phyloP scores from a whole-genome alignment of 2,329 filamentous ascomycete genomes.

The Aureobasidium sp. region DNA sequence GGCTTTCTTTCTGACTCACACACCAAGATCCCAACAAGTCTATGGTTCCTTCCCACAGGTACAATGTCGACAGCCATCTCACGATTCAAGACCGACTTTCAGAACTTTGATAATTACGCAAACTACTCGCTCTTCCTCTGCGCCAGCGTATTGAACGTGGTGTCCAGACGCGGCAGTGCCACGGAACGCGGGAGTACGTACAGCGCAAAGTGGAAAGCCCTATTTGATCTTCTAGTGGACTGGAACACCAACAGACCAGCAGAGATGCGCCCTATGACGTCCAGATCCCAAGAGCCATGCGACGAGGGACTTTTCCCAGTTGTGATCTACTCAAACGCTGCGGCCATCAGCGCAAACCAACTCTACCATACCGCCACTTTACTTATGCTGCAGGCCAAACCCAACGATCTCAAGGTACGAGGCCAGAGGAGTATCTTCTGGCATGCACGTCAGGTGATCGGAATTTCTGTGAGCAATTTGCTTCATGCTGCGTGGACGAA shows the following conservation, averaged over 20 bases:
- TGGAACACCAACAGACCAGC: constrained; percentile 26
- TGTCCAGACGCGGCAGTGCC: not conserved
- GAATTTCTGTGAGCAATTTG: constrained; percentile 37
- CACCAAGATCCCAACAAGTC: constrained; percentile 17
- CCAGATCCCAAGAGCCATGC: constrained; percentile 17
- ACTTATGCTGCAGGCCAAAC: constrained; percentile 43
- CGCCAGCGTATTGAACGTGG: constrained; percentile 33
- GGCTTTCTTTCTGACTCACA: constrained; percentile 46
- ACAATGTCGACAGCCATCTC: constrained; percentile 7
- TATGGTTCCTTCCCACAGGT: constrained; percentile 7
- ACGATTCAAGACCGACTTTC: constrained; percentile 4
- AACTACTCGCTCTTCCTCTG: constrained; percentile 52
- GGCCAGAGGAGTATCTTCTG: constrained; percentile 36
- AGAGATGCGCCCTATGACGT: constrained; percentile 26
- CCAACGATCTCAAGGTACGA: constrained; percentile 25
- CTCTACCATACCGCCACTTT: constrained; percentile 50
- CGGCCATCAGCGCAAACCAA: constrained; percentile 41
- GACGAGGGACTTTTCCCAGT: constrained; percentile 27
- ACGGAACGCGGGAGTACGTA: constrained; percentile 16
- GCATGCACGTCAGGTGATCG: constrained; percentile 40
- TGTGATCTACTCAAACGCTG: constrained; percentile 39
- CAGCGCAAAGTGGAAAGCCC: constrained; percentile 22
- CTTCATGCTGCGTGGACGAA: constrained; percentile 40
- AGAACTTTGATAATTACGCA: constrained; percentile 47
- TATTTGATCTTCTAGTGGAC: constrained; percentile 26